Base-by-base conservation (phyloP, 805 yeast species). In the Ogataea dorogensis region DNA sequence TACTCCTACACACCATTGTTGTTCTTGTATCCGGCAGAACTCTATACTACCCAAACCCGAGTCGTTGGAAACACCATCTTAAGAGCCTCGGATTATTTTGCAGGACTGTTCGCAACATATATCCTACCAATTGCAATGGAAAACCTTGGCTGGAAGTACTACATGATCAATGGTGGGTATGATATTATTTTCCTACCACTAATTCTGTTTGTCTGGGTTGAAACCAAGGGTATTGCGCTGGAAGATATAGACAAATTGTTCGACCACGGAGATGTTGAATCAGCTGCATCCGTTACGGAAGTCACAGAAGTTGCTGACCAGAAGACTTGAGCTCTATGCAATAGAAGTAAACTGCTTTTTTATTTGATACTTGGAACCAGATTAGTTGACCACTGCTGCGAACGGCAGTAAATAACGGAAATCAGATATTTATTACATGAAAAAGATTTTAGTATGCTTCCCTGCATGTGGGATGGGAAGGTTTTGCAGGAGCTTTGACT, bases 1-100 rank as follows among this genome's bases (percentile, higher is more conserved):
- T 53, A 63, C 26, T 72, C 71, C 29, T 49, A 60, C 36, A 70
- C 69, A 39, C 75, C 75, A 31, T 59, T 71, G 40, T 73, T 73
- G 33, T 64, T 53, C 49, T 49, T 70, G 28, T 74, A 72, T 49
- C 47, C 65, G 32, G 65, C 77, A 26, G 78, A 70, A 51, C 59
- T 59, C 25, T 42, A 57, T 27, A 63, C 70, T 28, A 56, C 46
- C 18, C 42, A 36, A 24, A 21, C 43, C 3, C 36, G 58, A 29
- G 46, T 49, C 11, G 43, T 38, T 13, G 58, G 58, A 14, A 31
- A 42, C 16, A 36, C 49, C 5, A 11, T 45, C 13, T 39, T 36
- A 14, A 22, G 28, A 20, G 19, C 43, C 17, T 30, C 35, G 23
- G 43, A 42, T 22, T 38, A 27, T 27, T 40, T 34, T 4, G 36